Evolutionary conservation across 352 stramenopile genomes (phyloP).

Genomic region (Phytophthora pisi): DNA sequence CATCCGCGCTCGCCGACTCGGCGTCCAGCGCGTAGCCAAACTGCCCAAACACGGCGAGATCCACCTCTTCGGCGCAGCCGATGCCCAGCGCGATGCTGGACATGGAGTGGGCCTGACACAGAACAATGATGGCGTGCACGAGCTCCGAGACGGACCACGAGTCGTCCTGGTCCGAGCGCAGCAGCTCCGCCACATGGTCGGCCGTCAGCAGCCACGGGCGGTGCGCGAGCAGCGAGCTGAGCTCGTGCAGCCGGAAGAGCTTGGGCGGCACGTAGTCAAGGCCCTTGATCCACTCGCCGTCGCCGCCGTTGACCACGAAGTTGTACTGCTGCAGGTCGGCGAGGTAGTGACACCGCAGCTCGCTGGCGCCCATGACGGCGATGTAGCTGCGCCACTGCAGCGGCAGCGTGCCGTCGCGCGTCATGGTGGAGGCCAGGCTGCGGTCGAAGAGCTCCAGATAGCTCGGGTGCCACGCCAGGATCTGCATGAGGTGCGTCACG

Average conservation of each 20-base stretch:
- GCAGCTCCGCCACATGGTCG: conserved; percentile 76
- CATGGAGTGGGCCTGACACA: conserved; percentile 87
- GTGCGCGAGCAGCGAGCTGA: conserved; percentile 85
- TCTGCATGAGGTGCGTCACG: conserved; percentile 76
- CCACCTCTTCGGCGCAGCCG: conserved; percentile 78
- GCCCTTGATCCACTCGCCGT: conserved; percentile 82
- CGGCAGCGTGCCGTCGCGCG: conserved; percentile 76
- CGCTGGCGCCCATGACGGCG: conserved; percentile 78
- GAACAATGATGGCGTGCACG: conserved; percentile 85
- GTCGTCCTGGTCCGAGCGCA: conserved; percentile 71
- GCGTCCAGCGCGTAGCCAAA: conserved; percentile 56
- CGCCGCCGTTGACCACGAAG: conserved; percentile 83
- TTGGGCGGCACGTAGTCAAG: conserved; percentile 84
- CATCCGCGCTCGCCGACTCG: conserved; percentile 18
- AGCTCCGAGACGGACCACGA: conserved; percentile 89
- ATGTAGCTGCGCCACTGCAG: conserved; percentile 87
- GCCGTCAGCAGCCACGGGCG: conserved; percentile 84
- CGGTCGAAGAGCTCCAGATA: conserved; percentile 78
- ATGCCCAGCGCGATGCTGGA: conserved; percentile 78
- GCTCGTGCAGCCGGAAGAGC: conserved; percentile 81
- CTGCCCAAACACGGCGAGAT: conserved; percentile 71
- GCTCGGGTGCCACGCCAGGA: conserved; percentile 81
- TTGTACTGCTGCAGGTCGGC: conserved; percentile 83
- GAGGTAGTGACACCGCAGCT: conserved; percentile 83
- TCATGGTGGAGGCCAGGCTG: conserved; percentile 72